A percentile compares a stretch with the other conserved stretches of the same genome.
phyloP scores from a whole-genome alignment of 805 yeast genomes.

The Myxozyma monticola region DNA sequence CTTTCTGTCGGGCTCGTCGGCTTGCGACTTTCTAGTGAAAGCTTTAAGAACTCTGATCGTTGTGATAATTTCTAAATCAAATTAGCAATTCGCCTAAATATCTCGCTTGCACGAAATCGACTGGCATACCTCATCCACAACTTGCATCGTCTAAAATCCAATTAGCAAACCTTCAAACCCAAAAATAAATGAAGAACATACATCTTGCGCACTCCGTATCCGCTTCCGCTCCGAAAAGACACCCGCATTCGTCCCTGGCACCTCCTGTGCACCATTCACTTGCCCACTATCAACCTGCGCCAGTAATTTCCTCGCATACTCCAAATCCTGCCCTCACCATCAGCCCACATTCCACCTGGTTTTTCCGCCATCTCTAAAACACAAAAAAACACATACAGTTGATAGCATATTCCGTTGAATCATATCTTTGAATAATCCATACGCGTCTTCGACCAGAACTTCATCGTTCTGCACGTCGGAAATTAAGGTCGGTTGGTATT shows the following conservation, averaged over 20 bases:
- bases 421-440: conserved; percentile 6
- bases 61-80: neutral
- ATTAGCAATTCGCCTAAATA: neutral
- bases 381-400: conserved; percentile 6
- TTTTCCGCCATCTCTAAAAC: neutral
- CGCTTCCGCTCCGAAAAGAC: conserved; percentile 21
- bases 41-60: conserved; percentile 1
- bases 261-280: neutral
- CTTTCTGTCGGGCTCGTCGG: neutral
- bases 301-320: conserved; percentile 24
- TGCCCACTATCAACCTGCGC: conserved; percentile 16
- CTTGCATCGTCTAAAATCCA: conserved; percentile 14
- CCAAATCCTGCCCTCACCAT: conserved; percentile 16
- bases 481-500: neutral
- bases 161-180: neutral
- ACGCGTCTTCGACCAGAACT: conserved; percentile 3
- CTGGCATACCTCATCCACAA: conserved; percentile 15
- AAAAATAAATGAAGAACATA: conserved; percentile 1
- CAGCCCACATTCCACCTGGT: neutral
- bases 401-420: conserved; percentile 21
- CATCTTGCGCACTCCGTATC: conserved; percentile 27
- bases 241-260: conserved; percentile 3
- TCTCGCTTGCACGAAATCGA: neutral
- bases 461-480: neutral
- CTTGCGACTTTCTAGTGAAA: neutral